Evolutionary conservation across 768 basidiomycete genomes (phyloP).

Genomic region (Termitomyces sp.): DNA sequence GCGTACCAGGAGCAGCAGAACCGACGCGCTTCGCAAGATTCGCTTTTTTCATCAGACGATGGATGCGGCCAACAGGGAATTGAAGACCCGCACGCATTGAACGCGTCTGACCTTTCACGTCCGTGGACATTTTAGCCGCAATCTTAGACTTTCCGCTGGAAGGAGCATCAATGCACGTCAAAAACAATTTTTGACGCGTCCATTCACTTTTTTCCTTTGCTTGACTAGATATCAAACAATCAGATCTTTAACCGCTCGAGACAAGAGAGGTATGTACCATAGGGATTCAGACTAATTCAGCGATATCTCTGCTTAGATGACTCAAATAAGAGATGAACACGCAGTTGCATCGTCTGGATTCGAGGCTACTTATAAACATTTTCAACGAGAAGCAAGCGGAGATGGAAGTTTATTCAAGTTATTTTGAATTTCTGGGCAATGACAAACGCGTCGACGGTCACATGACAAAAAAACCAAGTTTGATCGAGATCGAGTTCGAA

Average conservation of each 20-base stretch:
- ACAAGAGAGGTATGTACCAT: neutral
- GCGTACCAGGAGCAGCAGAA: slow-evolving; percentile 62
- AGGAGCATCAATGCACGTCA: slow-evolving; percentile 9
- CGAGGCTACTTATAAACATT: slow-evolving; percentile 5
- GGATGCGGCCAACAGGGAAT: slow-evolving; percentile 84
- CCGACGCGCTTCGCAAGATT: slow-evolving; percentile 73
- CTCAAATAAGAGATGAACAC: neutral
- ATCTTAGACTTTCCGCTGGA: slow-evolving; percentile 17
- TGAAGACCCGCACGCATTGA: slow-evolving; percentile 63
- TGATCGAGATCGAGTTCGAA: slow-evolving; percentile 6
- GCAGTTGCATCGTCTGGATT: neutral
- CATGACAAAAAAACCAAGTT: slow-evolving; percentile 10
- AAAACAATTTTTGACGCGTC: neutral
- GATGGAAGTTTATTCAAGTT: slow-evolving; percentile 6
- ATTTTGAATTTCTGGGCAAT: slow-evolving; percentile 5
- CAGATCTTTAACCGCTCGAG: slow-evolving; percentile 4
- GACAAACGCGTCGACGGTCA: slow-evolving; percentile 18
- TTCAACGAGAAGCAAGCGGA: slow-evolving; percentile 11
- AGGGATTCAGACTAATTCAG: neutral
- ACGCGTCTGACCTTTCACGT: slow-evolving; percentile 60
- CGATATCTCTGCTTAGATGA: neutral
- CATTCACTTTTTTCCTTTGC: slow-evolving; percentile 52
- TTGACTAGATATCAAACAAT: slow-evolving; percentile 32
- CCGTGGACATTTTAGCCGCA: slow-evolving; percentile 36
- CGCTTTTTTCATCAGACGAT: slow-evolving; percentile 70